These are phyloP conservation scores for Sporormia fimetaria DNA, from an alignment of 495 filamentous ascomycete genomes.

Conservation along the genomic window DNA sequence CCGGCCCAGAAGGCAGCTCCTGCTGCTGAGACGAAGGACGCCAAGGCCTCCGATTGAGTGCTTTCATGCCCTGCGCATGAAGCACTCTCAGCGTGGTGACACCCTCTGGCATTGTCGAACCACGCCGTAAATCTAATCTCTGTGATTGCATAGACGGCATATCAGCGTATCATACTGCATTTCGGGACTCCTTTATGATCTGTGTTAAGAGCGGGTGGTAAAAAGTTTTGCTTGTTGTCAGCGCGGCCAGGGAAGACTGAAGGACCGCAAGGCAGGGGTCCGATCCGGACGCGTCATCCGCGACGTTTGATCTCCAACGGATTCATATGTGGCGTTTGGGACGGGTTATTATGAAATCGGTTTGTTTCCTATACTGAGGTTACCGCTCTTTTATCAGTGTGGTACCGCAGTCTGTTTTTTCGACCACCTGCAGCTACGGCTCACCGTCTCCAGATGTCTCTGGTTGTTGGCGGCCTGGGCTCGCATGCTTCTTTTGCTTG, in stretches of 20 bases:
- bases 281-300: background rate
- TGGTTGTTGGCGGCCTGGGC: background rate
- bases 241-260: conserved; percentile 4
- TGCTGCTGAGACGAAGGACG: conserved; percentile 22
- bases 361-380: background rate
- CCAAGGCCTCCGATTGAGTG: conserved; percentile 25
- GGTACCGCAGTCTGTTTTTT: background rate
- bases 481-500: background rate
- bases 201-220: conserved; percentile 12
- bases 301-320: background rate
- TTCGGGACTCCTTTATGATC: conserved; percentile 19
- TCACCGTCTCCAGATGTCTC: background rate
- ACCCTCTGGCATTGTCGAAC: conserved; percentile 11
- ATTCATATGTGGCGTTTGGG: background rate
- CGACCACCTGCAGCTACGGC: background rate
- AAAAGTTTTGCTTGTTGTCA: conserved; percentile 17
- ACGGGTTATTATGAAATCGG: background rate
- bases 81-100: conserved; percentile 15
- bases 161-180: conserved; percentile 26
- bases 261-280: background rate
- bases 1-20: conserved; percentile 44
- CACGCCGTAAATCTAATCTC: conserved; percentile 26
- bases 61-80: conserved; percentile 7
- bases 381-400: background rate
- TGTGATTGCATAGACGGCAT: conserved; percentile 27